These are phyloP conservation scores for Lathyrus oleraceus DNA, from an alignment of 306 rosid species.

Conservation along the genomic window DNA sequence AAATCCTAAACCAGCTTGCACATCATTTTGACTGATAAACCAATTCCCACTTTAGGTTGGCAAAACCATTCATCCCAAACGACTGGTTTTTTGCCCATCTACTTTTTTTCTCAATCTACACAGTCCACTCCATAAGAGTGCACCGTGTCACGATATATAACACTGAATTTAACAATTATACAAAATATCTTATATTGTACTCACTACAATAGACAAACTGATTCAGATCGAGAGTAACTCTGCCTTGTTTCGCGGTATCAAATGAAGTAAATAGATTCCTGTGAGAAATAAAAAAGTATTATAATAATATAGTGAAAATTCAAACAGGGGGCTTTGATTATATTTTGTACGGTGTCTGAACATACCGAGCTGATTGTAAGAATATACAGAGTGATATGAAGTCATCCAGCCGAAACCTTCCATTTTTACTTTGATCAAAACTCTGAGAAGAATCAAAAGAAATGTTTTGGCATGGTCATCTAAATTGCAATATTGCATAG, in stretches of 20 bases:
- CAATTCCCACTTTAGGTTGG: too few species aligned
- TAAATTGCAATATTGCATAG: slow-evolving; percentile 19
- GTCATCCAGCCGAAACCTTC: slow-evolving; percentile 73
- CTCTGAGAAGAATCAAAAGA: slow-evolving; percentile 63
- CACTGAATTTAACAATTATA: background rate
- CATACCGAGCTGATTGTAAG: slow-evolving; percentile 78
- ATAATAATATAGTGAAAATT: slow-evolving; percentile 25
- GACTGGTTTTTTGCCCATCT: too few species aligned
- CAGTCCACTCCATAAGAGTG: too few species aligned
- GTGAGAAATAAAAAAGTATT: slow-evolving; percentile 38
- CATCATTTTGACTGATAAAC: too few species aligned
- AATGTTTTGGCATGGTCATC: slow-evolving; percentile 25
- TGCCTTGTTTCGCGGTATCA: slow-evolving; percentile 86
- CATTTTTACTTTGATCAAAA: slow-evolving; percentile 84
- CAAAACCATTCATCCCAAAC: too few species aligned
- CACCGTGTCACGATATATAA: too few species aligned
- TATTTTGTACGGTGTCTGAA: slow-evolving; percentile 12
- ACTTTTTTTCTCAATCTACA: too few species aligned
- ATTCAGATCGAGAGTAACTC: slow-evolving; percentile 88
- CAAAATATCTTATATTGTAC: slow-evolving; percentile 37
- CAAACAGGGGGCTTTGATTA: background rate
- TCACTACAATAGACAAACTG: slow-evolving; percentile 90
- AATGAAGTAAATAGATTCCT: slow-evolving; percentile 88
- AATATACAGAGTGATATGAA: slow-evolving; percentile 85
- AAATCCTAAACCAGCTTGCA: too few species aligned